A percentile compares a stretch with the other conserved stretches of the same genome.
Conservation (phyloP, 1,284 basidiomycete species). For the Puccinia triticina region DNA sequence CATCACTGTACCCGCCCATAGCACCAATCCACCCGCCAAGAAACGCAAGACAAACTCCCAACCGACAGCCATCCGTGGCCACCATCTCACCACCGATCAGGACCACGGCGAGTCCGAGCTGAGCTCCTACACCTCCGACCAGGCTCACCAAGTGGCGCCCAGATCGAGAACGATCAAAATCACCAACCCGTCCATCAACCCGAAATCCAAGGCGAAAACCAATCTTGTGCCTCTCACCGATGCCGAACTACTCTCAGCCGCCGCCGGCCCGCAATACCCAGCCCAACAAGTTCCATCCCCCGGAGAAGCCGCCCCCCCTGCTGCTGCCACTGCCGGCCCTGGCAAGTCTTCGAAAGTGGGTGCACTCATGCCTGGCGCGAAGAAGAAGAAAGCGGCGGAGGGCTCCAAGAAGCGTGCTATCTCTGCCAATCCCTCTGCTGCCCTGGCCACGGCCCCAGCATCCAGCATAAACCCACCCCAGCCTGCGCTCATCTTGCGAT, state of each 20-base stretch:
- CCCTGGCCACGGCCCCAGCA: background rate
- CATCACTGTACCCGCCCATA: background rate
- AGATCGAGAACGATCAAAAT: constrained; percentile 6
- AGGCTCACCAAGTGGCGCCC: background rate
- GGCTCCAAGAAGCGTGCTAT: background rate
- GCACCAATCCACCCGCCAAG: constrained; percentile 4
- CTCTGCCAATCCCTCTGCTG: background rate
- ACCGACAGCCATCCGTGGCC: background rate
- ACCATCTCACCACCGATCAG: constrained; percentile 2
- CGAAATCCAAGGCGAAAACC: constrained; percentile 16
- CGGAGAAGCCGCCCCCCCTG: too few species aligned
- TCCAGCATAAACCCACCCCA: too few species aligned
- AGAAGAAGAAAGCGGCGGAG: background rate
- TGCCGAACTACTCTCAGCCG: constrained; percentile 45
- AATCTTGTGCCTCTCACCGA: constrained; percentile 38
- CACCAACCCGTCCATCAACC: background rate
- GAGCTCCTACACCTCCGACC: constrained; percentile 32
- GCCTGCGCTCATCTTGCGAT: background rate
- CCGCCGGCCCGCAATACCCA: constrained; percentile 15
- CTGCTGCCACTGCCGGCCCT: too few species aligned
- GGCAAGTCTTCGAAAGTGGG: too few species aligned
- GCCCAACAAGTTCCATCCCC: background rate
- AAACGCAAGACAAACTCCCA: constrained; percentile 8
- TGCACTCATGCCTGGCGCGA: background rate
- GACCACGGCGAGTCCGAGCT: background rate